phyloP scores from a whole-genome alignment of 305 asterid genomes.

The Plantago lanceolata region DNA sequence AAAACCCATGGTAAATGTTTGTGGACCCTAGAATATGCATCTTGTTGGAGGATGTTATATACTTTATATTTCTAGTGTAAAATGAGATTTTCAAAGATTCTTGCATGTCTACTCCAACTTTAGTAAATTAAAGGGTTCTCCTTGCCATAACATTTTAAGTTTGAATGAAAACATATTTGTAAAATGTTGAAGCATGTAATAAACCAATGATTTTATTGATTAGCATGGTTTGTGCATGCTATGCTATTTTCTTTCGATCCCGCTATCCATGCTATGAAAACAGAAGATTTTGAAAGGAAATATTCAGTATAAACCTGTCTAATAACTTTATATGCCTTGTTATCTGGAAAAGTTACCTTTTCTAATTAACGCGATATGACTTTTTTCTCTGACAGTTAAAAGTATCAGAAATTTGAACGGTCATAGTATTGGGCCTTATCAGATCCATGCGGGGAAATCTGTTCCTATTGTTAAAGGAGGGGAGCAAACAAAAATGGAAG shows the following conservation, averaged over 20 bases:
- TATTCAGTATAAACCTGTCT: neutral
- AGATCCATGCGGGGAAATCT: constrained; percentile 94
- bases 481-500: constrained; percentile 97
- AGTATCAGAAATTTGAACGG: constrained; percentile 93
- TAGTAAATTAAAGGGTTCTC: constrained; percentile 5
- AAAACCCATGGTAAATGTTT: neutral
- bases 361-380: constrained; percentile 21
- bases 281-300: neutral
- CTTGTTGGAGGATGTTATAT: too few relatives aligned
- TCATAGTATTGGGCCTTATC: constrained; percentile 86
- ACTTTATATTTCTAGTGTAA: too few relatives aligned
- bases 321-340: neutral
- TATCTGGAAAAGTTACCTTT: constrained; percentile 1
- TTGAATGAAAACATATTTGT: constrained; percentile 4
- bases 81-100: neutral
- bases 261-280: neutral
- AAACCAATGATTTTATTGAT: neutral
- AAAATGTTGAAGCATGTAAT: neutral
- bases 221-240: neutral
- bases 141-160: neutral
- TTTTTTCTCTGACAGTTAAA: constrained; percentile 59
- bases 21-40: too few relatives aligned
- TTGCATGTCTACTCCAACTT: too few relatives aligned
- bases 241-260: neutral
- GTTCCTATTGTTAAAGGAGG: constrained; percentile 99